Evolutionary conservation across 2,329 filamentous ascomycete species (phyloP).

Genomic region (Aspergillus hiratsukae): DNA sequence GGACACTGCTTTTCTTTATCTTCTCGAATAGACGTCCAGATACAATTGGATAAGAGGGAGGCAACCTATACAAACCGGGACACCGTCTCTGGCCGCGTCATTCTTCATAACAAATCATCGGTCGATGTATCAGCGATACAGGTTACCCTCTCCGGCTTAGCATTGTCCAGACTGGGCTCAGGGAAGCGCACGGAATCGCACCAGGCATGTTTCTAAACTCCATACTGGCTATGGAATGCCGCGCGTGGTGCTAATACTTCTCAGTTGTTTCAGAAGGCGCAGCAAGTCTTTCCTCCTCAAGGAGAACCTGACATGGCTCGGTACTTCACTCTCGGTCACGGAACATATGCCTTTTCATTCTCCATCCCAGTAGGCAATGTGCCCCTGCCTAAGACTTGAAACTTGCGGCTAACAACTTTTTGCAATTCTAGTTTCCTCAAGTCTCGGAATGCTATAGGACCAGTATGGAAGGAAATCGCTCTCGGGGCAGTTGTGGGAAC

Average conservation of each 20-base stretch:
- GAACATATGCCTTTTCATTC: conserved; percentile 8
- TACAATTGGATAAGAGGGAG: conserved; percentile 5
- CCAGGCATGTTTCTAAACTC: conserved; percentile 9
- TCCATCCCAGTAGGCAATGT: conserved; percentile 6
- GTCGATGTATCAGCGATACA: conserved; percentile 11
- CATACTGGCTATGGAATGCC: too few species aligned
- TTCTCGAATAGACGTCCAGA: conserved; percentile 7
- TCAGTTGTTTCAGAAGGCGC: conserved; percentile 6
- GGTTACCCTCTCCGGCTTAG: conserved; percentile 10
- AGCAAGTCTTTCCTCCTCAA: conserved; percentile 9
- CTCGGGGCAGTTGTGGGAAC: neutral
- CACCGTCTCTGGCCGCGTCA: conserved; percentile 12
- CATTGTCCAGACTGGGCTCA: conserved; percentile 11
- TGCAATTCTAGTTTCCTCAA: conserved; percentile 7
- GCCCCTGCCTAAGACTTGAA: neutral
- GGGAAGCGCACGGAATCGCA: conserved; percentile 10
- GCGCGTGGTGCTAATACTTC: neutral
- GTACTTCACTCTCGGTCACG: too few species aligned
- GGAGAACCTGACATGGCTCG: too few species aligned
- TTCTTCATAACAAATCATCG: conserved; percentile 7
- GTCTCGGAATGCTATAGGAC: conserved; percentile 12
- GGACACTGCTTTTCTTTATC: too few species aligned
- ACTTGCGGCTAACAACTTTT: neutral
- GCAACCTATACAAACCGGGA: conserved; percentile 9
- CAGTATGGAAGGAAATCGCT: neutral